These are phyloP conservation scores for Claviceps monticola DNA, from an alignment of 2,329 filamentous ascomycete genomes.

Conservation along the genomic window DNA sequence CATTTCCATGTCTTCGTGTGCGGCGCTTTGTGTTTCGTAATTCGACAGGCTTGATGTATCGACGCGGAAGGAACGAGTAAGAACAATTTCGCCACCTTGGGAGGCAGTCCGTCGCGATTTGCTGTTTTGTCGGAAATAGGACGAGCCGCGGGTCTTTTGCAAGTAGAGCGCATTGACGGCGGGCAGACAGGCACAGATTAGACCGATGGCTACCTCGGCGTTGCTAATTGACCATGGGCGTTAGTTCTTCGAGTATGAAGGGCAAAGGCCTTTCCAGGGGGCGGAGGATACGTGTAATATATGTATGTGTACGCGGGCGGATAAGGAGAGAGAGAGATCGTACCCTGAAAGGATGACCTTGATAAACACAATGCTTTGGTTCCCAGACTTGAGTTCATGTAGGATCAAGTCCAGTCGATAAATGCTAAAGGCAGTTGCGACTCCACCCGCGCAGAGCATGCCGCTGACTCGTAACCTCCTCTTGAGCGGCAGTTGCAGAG, in stretches of 20 bases:
- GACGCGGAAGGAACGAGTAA: constrained; percentile 17
- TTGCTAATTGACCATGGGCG: constrained; percentile 9
- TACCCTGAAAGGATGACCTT: constrained; percentile 15
- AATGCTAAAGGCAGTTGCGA: constrained; percentile 18
- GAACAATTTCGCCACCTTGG: constrained; percentile 14
- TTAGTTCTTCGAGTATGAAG: neutral
- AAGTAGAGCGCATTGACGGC: constrained; percentile 13
- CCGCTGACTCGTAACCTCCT: constrained; percentile 17
- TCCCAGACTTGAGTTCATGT: constrained; percentile 10
- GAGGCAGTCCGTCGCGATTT: constrained; percentile 1
- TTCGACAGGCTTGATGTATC: constrained; percentile 10
- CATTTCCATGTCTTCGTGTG: constrained; percentile 13
- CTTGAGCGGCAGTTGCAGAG: constrained; percentile 15
- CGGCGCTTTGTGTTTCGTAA: constrained; percentile 7
- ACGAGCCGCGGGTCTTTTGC: constrained; percentile 9
- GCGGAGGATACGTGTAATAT: too few relatives aligned
- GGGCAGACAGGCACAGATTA: constrained; percentile 19
- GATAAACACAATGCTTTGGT: constrained; percentile 15
- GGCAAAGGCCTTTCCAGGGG: neutral
- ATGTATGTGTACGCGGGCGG: too few relatives aligned
- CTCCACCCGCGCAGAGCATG: constrained; percentile 17
- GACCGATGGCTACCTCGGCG: constrained; percentile 18
- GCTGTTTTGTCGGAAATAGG: constrained; percentile 12
- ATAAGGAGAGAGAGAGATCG: neutral
- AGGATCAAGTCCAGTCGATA: constrained; percentile 16